A percentile compares a stretch with the other conserved stretches of the same genome.
phyloP scores from a whole-genome alignment of 192 early-diverging fungal species.

The Podila minutissima region DNA sequence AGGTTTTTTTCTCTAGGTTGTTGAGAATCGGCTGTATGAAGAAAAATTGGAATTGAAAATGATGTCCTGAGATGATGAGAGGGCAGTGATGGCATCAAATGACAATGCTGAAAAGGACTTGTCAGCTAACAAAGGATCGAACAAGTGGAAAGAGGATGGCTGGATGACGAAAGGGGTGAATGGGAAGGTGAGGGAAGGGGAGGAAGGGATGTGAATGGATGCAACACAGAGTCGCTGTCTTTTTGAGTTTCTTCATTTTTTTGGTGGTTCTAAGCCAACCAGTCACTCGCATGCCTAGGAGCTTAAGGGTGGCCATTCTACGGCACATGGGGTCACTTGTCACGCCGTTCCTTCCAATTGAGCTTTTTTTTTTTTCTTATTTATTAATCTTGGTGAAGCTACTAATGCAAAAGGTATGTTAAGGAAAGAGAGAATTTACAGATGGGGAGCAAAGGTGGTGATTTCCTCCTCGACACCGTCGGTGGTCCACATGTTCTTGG shows the following conservation, averaged over 20 bases:
- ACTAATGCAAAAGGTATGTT: neutral
- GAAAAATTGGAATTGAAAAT: neutral
- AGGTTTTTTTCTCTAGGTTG: too few species aligned
- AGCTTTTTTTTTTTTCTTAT: neutral
- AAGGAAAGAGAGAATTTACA: slow-evolving; percentile 18
- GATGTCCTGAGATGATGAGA: neutral
- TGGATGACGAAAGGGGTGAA: neutral
- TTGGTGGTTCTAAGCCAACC: too few species aligned
- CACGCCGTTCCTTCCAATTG: too few species aligned
- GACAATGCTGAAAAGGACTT: neutral
- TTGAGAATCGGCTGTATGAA: neutral
- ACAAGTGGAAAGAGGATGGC: neutral
- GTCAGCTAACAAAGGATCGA: neutral
- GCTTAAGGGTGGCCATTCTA: too few species aligned
- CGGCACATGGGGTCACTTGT: too few species aligned
- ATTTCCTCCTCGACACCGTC: slow-evolving; percentile 35
- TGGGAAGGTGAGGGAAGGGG: neutral
- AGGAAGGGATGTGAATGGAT: neutral
- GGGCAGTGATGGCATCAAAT: neutral
- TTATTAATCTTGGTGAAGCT: neutral
- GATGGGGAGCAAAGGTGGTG: slow-evolving; percentile 30
- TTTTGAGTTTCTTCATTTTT: too few species aligned
- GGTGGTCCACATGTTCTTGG: slow-evolving; percentile 47
- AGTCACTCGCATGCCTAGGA: too few species aligned
- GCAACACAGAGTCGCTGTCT: neutral